These are phyloP conservation scores for Wickerhamomyces strasburgensis DNA, from an alignment of 805 yeast genomes.

Conservation along the genomic window DNA sequence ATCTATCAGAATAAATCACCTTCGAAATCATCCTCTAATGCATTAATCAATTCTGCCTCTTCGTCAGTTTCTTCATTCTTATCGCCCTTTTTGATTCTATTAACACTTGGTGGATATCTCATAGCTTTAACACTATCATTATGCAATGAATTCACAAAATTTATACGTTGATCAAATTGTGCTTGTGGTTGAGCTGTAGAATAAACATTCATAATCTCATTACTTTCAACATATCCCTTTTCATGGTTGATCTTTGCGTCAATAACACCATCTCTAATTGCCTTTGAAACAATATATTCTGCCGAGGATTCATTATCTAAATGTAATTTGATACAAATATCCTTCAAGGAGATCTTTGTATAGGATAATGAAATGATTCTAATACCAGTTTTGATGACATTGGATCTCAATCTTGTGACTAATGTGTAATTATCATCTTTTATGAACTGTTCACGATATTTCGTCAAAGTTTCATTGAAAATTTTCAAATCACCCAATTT, in stretches of 20 bases:
- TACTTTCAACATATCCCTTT: slow-evolving; percentile 85
- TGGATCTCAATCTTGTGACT: slow-evolving; percentile 87
- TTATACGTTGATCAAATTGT: slow-evolving; percentile 89
- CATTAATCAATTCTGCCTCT: slow-evolving; percentile 23
- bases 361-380: slow-evolving; percentile 88
- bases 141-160: slow-evolving; percentile 84
- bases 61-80: slow-evolving; percentile 20
- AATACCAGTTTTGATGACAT: slow-evolving; percentile 96
- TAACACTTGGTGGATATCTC: slow-evolving; percentile 66
- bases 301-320: slow-evolving; percentile 94
- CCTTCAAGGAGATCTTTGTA: slow-evolving; percentile 85
- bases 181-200: slow-evolving; percentile 82
- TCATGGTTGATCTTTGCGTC: slow-evolving; percentile 92
- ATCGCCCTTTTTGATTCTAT: slow-evolving; percentile 13
- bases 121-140: slow-evolving; percentile 91
- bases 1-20: slow-evolving; percentile 20
- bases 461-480: slow-evolving; percentile 65
- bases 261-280: slow-evolving; percentile 94
- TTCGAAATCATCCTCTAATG: slow-evolving; percentile 24
- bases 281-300: slow-evolving; percentile 94
- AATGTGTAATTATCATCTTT: slow-evolving; percentile 79
- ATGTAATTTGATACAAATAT: slow-evolving; percentile 87
- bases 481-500: slow-evolving; percentile 83
- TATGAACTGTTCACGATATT: slow-evolving; percentile 57
- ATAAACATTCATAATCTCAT: slow-evolving; percentile 80